Evolutionary conservation across 2,329 filamentous ascomycete species (phyloP).

Genomic region (Daldinia sp.): DNA sequence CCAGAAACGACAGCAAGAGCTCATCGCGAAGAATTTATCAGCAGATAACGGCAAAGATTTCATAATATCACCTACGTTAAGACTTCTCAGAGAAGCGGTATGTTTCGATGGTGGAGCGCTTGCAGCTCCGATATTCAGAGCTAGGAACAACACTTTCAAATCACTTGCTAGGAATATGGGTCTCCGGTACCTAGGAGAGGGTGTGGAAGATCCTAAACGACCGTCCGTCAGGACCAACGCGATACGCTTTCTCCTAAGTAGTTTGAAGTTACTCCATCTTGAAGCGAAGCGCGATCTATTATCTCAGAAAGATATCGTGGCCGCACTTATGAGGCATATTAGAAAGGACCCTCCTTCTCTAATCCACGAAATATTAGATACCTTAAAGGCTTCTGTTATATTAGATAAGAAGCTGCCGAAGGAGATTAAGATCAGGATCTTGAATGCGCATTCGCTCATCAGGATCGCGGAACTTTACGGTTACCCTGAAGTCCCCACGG

Average conservation of each 20-base stretch:
- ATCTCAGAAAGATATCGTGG: slow-evolving; percentile 78
- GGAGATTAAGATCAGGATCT: slow-evolving; percentile 78
- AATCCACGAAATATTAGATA: slow-evolving; percentile 78
- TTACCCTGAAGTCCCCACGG: slow-evolving; percentile 62
- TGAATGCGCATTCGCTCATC: slow-evolving; percentile 80
- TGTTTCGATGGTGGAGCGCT: slow-evolving; percentile 86
- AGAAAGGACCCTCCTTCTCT: slow-evolving; percentile 81
- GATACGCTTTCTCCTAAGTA: slow-evolving; percentile 81
- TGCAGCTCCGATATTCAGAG: slow-evolving; percentile 81
- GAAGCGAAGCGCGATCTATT: slow-evolving; percentile 86
- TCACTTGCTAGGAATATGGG: slow-evolving; percentile 84
- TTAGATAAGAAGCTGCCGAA: slow-evolving; percentile 79
- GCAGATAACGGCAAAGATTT: slow-evolving; percentile 86
- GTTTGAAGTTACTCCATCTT: slow-evolving; percentile 81
- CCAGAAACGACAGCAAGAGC: slow-evolving; percentile 82
- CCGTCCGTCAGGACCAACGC: slow-evolving; percentile 87
- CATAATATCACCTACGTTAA: slow-evolving; percentile 87
- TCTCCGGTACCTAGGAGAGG: slow-evolving; percentile 70
- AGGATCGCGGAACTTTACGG: slow-evolving; percentile 79
- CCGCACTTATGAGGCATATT: slow-evolving; percentile 80
- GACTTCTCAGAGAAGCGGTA: slow-evolving; percentile 86
- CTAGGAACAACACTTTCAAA: slow-evolving; percentile 82
- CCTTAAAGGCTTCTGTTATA: slow-evolving; percentile 77
- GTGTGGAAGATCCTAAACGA: slow-evolving; percentile 73
- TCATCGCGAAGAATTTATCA: slow-evolving; percentile 82